Percentiles rank a stretch among this genome's conserved stretches.
Evolutionary conservation across 108 stramenopile genomes (phyloP).

Genomic region (Skeletonema grethae): DNA sequence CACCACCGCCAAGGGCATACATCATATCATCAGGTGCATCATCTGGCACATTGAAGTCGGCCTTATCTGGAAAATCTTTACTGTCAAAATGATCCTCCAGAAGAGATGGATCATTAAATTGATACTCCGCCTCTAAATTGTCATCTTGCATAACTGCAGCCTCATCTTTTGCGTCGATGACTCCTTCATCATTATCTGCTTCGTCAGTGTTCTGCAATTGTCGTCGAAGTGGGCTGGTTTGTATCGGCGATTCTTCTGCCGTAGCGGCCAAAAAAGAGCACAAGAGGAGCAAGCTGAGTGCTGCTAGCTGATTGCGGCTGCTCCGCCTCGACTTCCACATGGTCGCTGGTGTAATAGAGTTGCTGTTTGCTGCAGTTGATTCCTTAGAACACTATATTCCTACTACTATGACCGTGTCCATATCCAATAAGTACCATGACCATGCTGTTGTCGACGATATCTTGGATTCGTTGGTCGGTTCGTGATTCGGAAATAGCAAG

Average conservation of each 20-base stretch:
- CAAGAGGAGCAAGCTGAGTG: background rate
- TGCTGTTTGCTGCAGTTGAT: background rate
- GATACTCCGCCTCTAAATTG: background rate
- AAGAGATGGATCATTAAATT: background rate
- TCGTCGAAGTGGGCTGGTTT: background rate
- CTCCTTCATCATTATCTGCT: background rate
- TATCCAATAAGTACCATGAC: too few species aligned
- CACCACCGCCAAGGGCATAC: too few species aligned
- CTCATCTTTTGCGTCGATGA: background rate
- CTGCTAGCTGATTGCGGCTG: background rate
- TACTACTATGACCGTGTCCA: too few species aligned
- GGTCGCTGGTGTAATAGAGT: background rate
- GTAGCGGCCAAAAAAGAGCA: background rate
- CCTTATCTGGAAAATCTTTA: background rate
- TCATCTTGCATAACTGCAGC: background rate
- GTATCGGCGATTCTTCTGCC: too few species aligned
- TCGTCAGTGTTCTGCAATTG: background rate
- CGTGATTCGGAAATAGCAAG: too few species aligned
- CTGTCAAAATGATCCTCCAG: constrained; percentile 2
- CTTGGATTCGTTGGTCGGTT: too few species aligned
- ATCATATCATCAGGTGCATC: too few species aligned
- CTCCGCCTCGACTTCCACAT: background rate
- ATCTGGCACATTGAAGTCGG: background rate
- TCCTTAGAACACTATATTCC: too few species aligned
- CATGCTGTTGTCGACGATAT: too few species aligned